phyloP scores from a whole-genome alignment of 352 stramenopile genomes.

The Pythium dissotocum region DNA sequence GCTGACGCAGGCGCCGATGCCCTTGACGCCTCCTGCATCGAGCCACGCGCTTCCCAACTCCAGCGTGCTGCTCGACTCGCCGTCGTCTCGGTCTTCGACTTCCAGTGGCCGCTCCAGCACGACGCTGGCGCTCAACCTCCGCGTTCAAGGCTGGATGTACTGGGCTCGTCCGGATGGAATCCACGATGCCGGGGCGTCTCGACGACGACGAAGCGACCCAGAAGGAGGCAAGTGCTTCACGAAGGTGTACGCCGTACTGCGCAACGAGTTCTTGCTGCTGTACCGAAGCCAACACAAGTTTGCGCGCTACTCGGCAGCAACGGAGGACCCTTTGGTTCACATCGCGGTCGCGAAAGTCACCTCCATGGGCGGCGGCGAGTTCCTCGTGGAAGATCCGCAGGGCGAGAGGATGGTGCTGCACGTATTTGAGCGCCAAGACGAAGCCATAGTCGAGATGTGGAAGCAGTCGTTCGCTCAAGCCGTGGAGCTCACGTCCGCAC shows the following conservation, averaged over 20 bases:
- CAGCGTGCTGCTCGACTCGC: background rate
- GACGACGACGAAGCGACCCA: conserved; percentile 11
- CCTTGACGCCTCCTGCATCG: background rate
- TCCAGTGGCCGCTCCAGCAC: conserved; percentile 10
- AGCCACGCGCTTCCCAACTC: background rate
- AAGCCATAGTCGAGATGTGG: conserved; percentile 34
- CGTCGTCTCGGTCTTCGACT: background rate
- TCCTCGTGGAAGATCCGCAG: conserved; percentile 40
- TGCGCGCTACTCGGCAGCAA: conserved; percentile 16
- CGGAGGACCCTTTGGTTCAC: conserved; percentile 36
- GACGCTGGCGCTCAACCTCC: conserved; percentile 27
- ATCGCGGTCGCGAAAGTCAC: conserved; percentile 37
- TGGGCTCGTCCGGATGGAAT: conserved; percentile 33
- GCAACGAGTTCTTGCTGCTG: conserved; percentile 46
- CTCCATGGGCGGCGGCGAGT: conserved; percentile 29
- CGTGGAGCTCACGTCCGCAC: conserved; percentile 50
- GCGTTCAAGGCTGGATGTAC: conserved; percentile 46
- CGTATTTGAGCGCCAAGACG: conserved; percentile 47
- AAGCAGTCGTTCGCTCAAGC: conserved; percentile 56
- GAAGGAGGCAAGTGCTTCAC: conserved; percentile 27
- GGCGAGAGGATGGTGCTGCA: conserved; percentile 45
- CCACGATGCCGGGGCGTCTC: conserved; percentile 13
- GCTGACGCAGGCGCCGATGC: conserved; percentile 1
- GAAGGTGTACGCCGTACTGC: conserved; percentile 46
- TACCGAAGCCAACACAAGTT: conserved; percentile 36